Base-by-base conservation (phyloP, 2,329 filamentous ascomycete genomes). In the Penicillium sp. region DNA sequence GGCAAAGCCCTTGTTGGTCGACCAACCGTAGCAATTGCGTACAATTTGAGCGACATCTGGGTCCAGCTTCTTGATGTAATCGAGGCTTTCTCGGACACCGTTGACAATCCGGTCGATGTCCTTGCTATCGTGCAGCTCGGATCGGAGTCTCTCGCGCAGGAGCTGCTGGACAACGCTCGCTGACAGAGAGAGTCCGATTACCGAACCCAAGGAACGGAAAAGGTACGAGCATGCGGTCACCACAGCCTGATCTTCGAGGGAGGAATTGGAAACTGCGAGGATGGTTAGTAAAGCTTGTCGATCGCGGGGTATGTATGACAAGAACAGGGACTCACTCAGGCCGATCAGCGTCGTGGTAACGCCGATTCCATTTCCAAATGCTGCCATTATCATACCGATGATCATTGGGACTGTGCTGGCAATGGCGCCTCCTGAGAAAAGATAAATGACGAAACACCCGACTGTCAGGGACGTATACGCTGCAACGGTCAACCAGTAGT, bases 171-270 rank as follows among this genome's bases (percentile, higher is more conserved):
- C 79, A 6, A 88, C 78, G 1, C 86, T 87, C 1, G 86, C 82
- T 44, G 81, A 80, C 49, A 88, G 72, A n/a, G 84, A 86, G 47
- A 90, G 76, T 9, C 87, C 81, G 33, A 83, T 77, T 8, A 83
- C 81, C 13, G 77, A 79, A 9, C 82, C 88, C 0, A 91, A 75
- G 1, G 84, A 86, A 33, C 88, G 83, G 75, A 92, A 92, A 23
- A 92, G 80, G 69, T 92, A 92, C 18, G 83, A 87, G 66, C 86
- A 89, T 6, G 88, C 88, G 13, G 88, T 87, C 3, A 84, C 86
- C 1, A 91, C 80, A 1, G 88, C 87, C 53, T 87, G 83, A 57
- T 91, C 87, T 38, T 81, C 76, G 3, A 76, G 74, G 1, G 79
- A 72, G 0, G 84, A 80, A 62, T 89, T 89, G 28, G 87, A 83